Conservation (phyloP, 2,329 filamentous ascomycete genomes). For the Curvularia spicifera region DNA sequence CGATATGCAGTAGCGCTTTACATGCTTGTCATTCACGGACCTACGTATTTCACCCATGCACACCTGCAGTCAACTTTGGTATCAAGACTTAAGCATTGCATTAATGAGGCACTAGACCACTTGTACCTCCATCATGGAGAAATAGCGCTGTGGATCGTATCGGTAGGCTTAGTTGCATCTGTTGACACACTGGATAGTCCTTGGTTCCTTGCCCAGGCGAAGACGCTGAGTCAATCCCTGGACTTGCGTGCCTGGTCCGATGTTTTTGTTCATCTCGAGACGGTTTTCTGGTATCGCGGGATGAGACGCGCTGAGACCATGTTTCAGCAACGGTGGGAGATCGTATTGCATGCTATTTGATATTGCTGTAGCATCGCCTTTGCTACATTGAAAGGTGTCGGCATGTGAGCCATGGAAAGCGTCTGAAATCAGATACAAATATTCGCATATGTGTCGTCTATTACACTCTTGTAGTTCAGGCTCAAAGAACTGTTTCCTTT, state of each 20-base stretch:
- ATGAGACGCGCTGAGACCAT: not conserved
- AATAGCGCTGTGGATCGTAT: slow-evolving; percentile 6
- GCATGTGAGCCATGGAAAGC: not conserved
- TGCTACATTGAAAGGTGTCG: not conserved
- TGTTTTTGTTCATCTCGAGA: not conserved
- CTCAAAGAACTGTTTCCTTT: not conserved
- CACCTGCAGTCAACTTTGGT: slow-evolving; percentile 24
- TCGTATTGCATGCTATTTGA: not conserved
- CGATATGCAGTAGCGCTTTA: slow-evolving; percentile 58
- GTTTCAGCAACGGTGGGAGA: slow-evolving; percentile 5
- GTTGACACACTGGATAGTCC: not conserved
- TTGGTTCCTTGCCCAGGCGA: slow-evolving; percentile 5
- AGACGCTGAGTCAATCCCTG: not conserved
- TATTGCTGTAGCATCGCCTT: not conserved
- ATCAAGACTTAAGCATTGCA: slow-evolving; percentile 17
- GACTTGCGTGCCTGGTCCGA: slow-evolving; percentile 2
- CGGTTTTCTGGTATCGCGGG: slow-evolving; percentile 4
- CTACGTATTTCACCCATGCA: slow-evolving; percentile 63
- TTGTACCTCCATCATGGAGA: not conserved
- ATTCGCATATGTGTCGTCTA: not conserved
- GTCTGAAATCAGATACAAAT: no score
- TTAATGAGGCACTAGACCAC: slow-evolving; percentile 7
- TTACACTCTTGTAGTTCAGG: not conserved
- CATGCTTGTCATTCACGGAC: slow-evolving; percentile 62
- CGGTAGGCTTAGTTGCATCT: slow-evolving; percentile 10